These are phyloP conservation scores for Clausena lansium DNA, from an alignment of 345 rosid species.

Conservation along the genomic window DNA sequence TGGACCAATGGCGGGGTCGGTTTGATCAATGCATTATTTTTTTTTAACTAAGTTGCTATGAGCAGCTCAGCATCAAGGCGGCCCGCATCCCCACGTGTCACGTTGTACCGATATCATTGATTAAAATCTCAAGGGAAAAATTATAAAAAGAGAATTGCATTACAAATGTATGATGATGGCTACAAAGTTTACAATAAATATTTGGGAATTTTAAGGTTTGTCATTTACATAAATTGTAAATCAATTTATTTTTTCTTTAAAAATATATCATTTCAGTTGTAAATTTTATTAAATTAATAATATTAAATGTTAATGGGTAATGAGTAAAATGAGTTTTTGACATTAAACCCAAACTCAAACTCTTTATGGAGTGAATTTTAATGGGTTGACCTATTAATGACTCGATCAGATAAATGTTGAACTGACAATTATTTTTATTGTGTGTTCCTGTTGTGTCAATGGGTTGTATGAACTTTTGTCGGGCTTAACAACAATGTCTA, in stretches of 20 bases:
- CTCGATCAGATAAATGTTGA: not conserved
- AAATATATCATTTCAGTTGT: no score
- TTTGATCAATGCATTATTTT: not conserved
- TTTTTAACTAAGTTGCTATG: not conserved
- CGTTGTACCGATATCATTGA: not conserved
- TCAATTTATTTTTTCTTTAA: not conserved
- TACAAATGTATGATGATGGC: no score
- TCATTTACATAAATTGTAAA: not conserved
- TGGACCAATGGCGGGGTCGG: not conserved
- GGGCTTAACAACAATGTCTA: not conserved
- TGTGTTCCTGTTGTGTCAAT: not conserved
- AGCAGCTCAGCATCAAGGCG: not conserved
- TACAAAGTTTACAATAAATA: no score
- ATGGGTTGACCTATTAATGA: not conserved
- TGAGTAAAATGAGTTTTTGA: no score
- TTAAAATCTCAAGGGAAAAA: no score
- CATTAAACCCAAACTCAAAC: not conserved
- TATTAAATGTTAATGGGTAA: not conserved
- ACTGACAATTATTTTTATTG: not conserved
- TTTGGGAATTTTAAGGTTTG: no score
- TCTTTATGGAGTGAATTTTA: not conserved
- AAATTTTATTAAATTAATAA: no score
- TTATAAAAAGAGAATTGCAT: not conserved
- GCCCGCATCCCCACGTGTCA: slow-evolving; percentile 1
- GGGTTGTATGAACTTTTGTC: not conserved